Conservation (phyloP, 768 basidiomycete genomes). For the Amanita molliuscula region DNA sequence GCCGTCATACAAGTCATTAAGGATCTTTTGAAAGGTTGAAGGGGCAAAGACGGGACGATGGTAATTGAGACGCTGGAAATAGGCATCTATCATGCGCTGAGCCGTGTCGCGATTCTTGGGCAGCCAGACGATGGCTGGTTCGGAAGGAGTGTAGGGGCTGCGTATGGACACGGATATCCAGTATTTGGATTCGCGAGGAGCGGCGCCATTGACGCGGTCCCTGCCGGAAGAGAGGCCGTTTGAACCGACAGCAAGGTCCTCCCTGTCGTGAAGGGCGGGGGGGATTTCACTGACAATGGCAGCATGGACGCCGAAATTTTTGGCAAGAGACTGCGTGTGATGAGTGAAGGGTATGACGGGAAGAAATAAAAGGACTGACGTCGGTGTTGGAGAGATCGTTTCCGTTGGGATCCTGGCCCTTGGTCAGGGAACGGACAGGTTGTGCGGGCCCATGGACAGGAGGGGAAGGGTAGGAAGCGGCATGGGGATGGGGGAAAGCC, state of each 20-base stretch:
- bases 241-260: slow-evolving; percentile 73
- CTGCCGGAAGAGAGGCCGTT: slow-evolving; percentile 61
- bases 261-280: slow-evolving; percentile 37
- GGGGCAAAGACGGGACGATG: slow-evolving; percentile 73
- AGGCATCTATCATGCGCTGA: slow-evolving; percentile 50
- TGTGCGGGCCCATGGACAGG: slow-evolving; percentile 9
- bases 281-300: slow-evolving; percentile 58
- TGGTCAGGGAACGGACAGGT: slow-evolving; percentile 29
- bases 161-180: slow-evolving; percentile 39
- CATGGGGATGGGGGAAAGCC: slow-evolving; percentile 39
- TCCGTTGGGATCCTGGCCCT: slow-evolving; percentile 70
- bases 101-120: slow-evolving; percentile 70
- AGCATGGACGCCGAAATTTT: slow-evolving; percentile 68
- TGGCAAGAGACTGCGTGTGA: slow-evolving; percentile 47
- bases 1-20: slow-evolving; percentile 59
- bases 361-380: slow-evolving; percentile 18
- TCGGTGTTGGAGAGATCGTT: slow-evolving; percentile 71
- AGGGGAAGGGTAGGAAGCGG: slow-evolving; percentile 21
- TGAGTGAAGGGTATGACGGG: slow-evolving; percentile 1
- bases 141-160: slow-evolving; percentile 24
- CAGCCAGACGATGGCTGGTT: slow-evolving; percentile 50
- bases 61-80: slow-evolving; percentile 68
- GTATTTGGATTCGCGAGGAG: slow-evolving; percentile 48
- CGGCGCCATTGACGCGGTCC: slow-evolving; percentile 44
- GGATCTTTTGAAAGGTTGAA: slow-evolving; percentile 52